Base-by-base conservation (phyloP, 1,284 basidiomycete genomes). In the Melampsora occidentalis region DNA sequence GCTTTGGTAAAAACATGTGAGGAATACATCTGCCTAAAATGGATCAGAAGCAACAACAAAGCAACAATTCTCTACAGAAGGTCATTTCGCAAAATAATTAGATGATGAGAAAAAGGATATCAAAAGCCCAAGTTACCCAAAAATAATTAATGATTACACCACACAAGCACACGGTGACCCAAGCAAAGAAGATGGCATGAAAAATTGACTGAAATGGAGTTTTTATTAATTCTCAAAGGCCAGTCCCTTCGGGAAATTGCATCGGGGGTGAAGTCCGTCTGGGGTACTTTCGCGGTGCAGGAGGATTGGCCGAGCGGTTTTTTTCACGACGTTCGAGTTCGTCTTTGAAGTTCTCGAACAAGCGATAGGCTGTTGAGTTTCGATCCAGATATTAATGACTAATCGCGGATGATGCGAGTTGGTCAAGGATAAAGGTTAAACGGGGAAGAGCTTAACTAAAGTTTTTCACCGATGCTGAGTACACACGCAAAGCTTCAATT, bases 381-480 rank as follows among this genome's bases (percentile, higher is more conserved):
- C 4, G 14, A 25, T 1, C 33, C n/a, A 0, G 57, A 57, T n/a
- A 39, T 57, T 31, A 57, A 39, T 42, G 51, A 28, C 49, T 33
- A 18, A 5, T 22, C 28, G 6, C 10, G 14, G 35, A 67, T 39
- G 46, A 5, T 35, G 18, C 12, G 31, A 20, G 12, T 10, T 48
- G 28, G 18, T 6, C 35, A 70, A 62, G 42, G 28, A 25, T 1
- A 42, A 28, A 35, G 6, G 6, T 22, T 10, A 57, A 57, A 57
- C 10, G 42, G 16, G 57, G n/a, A 22, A 14, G 31, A 63, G 31
- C 63, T 61, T 65, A 31, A 72, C 71, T 72, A 16, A 72, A 72
- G 18, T 64, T 72, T 72, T 72, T 59, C 22, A 72, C 71, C 10
- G 71, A 72, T 39, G 62, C 42, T 28, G 71, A 72, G 31, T 72